Base-by-base conservation (phyloP, 1,284 basidiomycete genomes). In the Heterobasidion parviporum region DNA sequence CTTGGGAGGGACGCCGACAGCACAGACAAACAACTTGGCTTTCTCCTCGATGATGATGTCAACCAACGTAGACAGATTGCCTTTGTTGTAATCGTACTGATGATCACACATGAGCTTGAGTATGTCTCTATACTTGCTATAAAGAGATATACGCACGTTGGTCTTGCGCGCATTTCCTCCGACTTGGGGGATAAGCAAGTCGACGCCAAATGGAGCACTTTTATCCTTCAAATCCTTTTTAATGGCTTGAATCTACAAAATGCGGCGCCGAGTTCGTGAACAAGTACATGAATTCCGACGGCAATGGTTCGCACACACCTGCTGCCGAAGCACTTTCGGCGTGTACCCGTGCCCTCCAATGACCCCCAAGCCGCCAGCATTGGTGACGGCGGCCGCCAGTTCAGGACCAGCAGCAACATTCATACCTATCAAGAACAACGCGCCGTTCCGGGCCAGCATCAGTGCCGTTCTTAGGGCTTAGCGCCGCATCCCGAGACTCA, bases 31-130 rank as follows among this genome's bases (percentile, higher is more conserved):
- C 7, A 95, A 79, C 20, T 79, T 72, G 0, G 89, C 73, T 66
- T 87, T 89, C 71, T 93, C 89, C 57, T 94, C 87, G 66, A 94
- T 91, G 65, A 95, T 92, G 54, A 94, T 86, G 59, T 92, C 81
- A 55, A 94, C 79, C 43, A 94, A 80, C 33, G 89, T 86, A n/a
- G 80, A 74, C 9, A 92, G 78, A 63, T 88, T 77, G 12, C 92
- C 92, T 60, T 87, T 86, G 38, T 88, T 92, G 70, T 90, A 91
- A 65, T 91, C 89, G 60, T 82, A 83, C 85, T 88, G 60, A 38
- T 32, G 50, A 35, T 43, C 54, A 36, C 47, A 5, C 26, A 12
- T 35, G 33, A 57, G 45, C 14, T 14, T 3, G 18, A 15, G 20
- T 12, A 15, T 15, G n/a, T 43, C 41, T 33, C 15, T 14, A 43